Evolutionary conservation across 176 grass and related monocot genomes (phyloP), one percentile per base, ranked within the genome.

Genomic region (Eleusine indica): DNA sequence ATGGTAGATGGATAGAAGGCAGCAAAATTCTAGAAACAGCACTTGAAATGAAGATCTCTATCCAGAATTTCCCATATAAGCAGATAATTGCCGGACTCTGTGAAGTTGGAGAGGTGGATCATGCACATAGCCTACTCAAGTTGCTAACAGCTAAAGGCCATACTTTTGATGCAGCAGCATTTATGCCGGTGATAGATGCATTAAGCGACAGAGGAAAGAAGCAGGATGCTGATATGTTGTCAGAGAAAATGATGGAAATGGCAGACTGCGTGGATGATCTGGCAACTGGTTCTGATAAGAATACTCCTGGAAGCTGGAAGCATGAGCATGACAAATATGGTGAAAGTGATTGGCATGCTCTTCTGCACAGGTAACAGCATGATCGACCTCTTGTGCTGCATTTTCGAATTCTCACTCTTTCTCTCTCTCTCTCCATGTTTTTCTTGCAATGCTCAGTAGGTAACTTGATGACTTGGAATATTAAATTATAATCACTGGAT

Each of bases 221-320:
- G 68, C 86, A 85, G 67, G 89, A 93, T 82, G 92, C 86, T 90
- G 88, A 95, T 91, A 75, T 80, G 67, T 89, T 98, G 18, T 93
- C 93, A 61, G 87, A 90, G 38, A 95, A 88, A 75, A 93, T 98
- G 96, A 93, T 95, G 91, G 82, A 88, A 78, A 95, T 98, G 87
- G 85, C 93, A 81, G 78, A 82, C 49, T 7, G 0, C 39, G 60
- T 28, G 57, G 78, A 77, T 71, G 87, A 19, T 66, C 78, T 77
- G 66, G 46, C 19, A 82, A 41, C 47, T 72, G 46, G 44, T 77
- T 86, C 71, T 81, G 58, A 57, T 66, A 67, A 63, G 43, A 14
- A 78, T 86, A 49, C 70, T 38, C 66, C 72, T 68, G 77, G 48
- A 79, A 67, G 18, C 18, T 39, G 28, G 57, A 94, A 87, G 70